Percentiles rank a stretch among this genome's conserved stretches.
These are phyloP conservation scores for Eucalyptus globulus DNA, from an alignment of 345 rosid genomes.

Conservation along the genomic window DNA sequence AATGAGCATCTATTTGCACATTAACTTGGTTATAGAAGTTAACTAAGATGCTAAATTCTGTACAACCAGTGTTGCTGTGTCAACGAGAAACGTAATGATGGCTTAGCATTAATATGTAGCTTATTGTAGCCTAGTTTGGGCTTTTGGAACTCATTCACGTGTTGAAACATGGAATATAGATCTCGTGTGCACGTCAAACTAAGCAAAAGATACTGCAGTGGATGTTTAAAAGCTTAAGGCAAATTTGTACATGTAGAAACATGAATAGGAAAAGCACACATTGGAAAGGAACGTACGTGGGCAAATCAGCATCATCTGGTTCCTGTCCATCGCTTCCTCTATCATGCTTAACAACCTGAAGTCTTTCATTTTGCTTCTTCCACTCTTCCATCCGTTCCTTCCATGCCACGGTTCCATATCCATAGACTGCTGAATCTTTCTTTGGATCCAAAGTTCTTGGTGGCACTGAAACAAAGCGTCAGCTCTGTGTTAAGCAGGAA, in stretches of 20 bases:
- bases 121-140: neutral
- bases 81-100: neutral
- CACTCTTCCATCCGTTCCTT: conserved; percentile 83
- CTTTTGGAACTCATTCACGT: neutral
- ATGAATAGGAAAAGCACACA: neutral
- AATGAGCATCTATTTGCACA: neutral
- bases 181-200: neutral
- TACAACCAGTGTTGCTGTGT: neutral
- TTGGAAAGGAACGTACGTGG: conserved; percentile 24
- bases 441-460: conserved; percentile 85
- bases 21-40: neutral
- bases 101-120: neutral
- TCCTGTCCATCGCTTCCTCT: conserved; percentile 31
- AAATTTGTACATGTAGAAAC: neutral
- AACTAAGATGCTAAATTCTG: neutral
- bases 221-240: neutral
- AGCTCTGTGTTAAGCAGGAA: neutral
- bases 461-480: conserved; percentile 29
- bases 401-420: conserved; percentile 94
- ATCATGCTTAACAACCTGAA: conserved; percentile 54
- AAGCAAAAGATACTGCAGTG: neutral
- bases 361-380: conserved; percentile 69
- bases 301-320: conserved; percentile 56
- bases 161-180: neutral
- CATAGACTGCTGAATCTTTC: conserved; percentile 75